Conservation (phyloP, 1,139 yeast species). For the Meyerozyma guilliermondii region DNA sequence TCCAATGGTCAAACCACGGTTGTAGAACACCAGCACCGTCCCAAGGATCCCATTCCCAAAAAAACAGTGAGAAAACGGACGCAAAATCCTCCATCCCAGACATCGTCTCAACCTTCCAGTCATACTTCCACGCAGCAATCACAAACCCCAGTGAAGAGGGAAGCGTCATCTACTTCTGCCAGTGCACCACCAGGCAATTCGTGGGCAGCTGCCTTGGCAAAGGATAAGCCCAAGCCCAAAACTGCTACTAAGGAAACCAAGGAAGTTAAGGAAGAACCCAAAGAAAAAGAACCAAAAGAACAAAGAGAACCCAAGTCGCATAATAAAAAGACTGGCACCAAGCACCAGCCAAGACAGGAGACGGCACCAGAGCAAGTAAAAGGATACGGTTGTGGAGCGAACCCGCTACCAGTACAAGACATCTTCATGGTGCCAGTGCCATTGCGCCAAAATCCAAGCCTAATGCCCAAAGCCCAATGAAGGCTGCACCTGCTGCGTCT, state of each 20-base stretch:
- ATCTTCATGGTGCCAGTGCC: constrained; percentile 53
- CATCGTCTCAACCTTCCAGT: constrained; percentile 4
- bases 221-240: constrained; percentile 32
- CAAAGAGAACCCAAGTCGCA: constrained; percentile 4
- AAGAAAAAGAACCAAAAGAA: constrained; percentile 10
- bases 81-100: constrained; percentile 3
- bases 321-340: constrained; percentile 2
- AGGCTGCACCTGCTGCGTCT: constrained; percentile 6
- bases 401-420: constrained; percentile 3
- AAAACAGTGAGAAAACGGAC: constrained; percentile 3
- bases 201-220: constrained; percentile 50
- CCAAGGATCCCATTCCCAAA: constrained; percentile 2
- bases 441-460: constrained; percentile 51
- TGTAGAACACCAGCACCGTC: constrained; percentile 1
- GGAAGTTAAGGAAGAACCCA: constrained; percentile 8
- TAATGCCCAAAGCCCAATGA: constrained; percentile 16
- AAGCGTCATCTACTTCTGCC: constrained; percentile 11
- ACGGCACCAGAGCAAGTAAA: constrained; percentile 4
- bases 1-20: background rate
- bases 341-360: constrained; percentile 8
- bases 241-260: constrained; percentile 15
- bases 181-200: constrained; percentile 23
- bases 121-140: constrained; percentile 4
- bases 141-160: constrained; percentile 6
- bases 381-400: constrained; percentile 9